Conservation (phyloP, 352 stramenopile genomes). For the Phytophthora fragariaefolia region DNA sequence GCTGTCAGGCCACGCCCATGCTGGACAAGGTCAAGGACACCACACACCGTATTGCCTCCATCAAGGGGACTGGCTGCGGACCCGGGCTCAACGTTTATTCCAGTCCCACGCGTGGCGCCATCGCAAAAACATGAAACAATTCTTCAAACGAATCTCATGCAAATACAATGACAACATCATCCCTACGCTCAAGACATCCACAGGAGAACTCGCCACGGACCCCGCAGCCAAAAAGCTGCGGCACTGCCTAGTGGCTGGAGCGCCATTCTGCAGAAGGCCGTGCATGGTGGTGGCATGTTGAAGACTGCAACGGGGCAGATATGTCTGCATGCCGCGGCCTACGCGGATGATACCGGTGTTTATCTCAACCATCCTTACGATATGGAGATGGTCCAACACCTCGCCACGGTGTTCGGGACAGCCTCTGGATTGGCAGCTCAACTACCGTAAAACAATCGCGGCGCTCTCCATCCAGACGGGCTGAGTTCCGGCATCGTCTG, state of each 20-base stretch:
- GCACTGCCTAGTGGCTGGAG: too few species aligned
- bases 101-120: background rate
- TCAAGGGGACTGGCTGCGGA: constrained; percentile 1
- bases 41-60: background rate
- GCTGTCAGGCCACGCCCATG: too few species aligned
- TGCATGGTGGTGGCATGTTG: too few species aligned
- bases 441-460: background rate
- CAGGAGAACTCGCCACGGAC: too few species aligned
- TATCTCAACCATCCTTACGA: background rate
- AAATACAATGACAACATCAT: constrained; percentile 7
- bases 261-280: too few species aligned
- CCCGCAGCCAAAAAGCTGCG: too few species aligned
- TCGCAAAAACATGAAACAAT: background rate
- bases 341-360: background rate
- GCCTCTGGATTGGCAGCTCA: background rate
- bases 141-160: background rate
- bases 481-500: background rate
- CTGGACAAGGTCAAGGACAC: background rate
- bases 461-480: background rate
- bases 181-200: background rate
- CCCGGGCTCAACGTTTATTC: background rate
- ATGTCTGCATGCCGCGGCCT: background rate
- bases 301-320: too few species aligned
- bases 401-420: background rate
- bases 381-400: too few species aligned